phyloP scores from a whole-genome alignment of 306 rosid species.

The Rubus parviflorus region DNA sequence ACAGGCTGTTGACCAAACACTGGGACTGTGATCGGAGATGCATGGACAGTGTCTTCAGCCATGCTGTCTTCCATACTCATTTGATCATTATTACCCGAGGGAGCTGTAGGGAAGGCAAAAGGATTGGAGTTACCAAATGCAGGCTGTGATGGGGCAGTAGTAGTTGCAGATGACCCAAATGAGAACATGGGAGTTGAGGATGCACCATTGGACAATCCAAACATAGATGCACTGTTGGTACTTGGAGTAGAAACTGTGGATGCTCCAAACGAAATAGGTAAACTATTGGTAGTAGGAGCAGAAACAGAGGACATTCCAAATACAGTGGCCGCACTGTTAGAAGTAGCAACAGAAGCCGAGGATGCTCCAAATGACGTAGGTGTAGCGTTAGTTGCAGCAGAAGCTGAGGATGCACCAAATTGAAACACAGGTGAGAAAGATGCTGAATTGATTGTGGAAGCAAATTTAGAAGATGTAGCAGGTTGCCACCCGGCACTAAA shows the following conservation, averaged over 20 bases:
- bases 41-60: slow-evolving; percentile 81
- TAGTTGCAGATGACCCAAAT: slow-evolving; percentile 49
- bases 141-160: slow-evolving; percentile 49
- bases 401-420: slow-evolving; percentile 29
- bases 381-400: slow-evolving; percentile 34
- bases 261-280: slow-evolving; percentile 27
- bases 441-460: slow-evolving; percentile 14
- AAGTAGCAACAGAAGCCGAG: slow-evolving; percentile 30
- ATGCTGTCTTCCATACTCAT: slow-evolving; percentile 84
- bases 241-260: slow-evolving; percentile 36
- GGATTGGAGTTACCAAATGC: slow-evolving; percentile 52
- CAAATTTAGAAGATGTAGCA: slow-evolving; percentile 45
- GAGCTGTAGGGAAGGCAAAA: slow-evolving; percentile 43
- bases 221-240: slow-evolving; percentile 38
- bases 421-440: background rate
- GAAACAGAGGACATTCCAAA: slow-evolving; percentile 36
- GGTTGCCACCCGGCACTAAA: slow-evolving; percentile 61
- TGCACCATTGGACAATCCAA: slow-evolving; percentile 53
- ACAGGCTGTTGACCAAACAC: slow-evolving; percentile 51
- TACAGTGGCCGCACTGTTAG: slow-evolving; percentile 9
- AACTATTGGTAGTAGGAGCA: slow-evolving; percentile 34
- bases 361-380: slow-evolving; percentile 50
- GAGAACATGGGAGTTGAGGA: slow-evolving; percentile 53
- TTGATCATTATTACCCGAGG: slow-evolving; percentile 61
- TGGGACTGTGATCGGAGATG: slow-evolving; percentile 38